These are phyloP conservation scores for Zasmidium cellare DNA, from an alignment of 2,329 filamentous ascomycete genomes.

Conservation along the genomic window DNA sequence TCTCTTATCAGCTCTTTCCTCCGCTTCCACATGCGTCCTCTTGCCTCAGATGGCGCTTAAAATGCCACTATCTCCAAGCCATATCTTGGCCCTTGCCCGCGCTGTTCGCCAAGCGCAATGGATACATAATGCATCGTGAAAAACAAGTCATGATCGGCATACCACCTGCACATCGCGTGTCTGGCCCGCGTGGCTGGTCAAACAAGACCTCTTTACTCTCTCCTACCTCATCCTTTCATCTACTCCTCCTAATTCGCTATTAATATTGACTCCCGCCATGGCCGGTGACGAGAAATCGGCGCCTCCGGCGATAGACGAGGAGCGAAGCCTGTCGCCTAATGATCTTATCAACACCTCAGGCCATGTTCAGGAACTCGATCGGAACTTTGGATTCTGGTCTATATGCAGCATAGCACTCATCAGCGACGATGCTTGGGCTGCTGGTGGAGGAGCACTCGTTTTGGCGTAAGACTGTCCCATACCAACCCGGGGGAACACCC, in stretches of 20 bases:
- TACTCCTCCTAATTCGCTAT: not conserved
- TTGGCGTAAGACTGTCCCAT: slow-evolving; percentile 17
- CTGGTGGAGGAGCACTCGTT: slow-evolving; percentile 24
- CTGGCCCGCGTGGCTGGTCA: not conserved
- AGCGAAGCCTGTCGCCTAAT: not conserved
- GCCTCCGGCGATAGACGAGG: not conserved
- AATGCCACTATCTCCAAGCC: not conserved
- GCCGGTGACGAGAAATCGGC: not conserved
- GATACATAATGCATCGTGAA: too few relatives aligned
- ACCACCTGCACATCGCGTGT: not conserved
- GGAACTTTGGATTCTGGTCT: slow-evolving; percentile 50
- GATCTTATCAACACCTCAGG: slow-evolving; percentile 51
- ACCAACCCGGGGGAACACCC: not conserved
- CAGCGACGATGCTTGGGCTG: slow-evolving; percentile 36
- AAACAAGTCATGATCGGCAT: not conserved
- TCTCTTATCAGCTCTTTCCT: not conserved
- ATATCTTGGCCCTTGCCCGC: not conserved
- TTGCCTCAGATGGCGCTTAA: not conserved
- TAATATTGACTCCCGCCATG: not conserved
- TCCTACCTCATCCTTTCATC: not conserved
- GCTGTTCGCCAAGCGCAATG: not conserved
- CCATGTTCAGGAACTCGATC: slow-evolving; percentile 53
- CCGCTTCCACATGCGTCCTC: not conserved
- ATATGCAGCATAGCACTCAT: slow-evolving; percentile 47
- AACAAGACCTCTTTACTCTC: not conserved